A percentile compares a stretch with the other conserved stretches of the same genome.
phyloP scores from a whole-genome alignment of 225 moss, liverwort and hornwort species.

The Bryum argenteum region DNA sequence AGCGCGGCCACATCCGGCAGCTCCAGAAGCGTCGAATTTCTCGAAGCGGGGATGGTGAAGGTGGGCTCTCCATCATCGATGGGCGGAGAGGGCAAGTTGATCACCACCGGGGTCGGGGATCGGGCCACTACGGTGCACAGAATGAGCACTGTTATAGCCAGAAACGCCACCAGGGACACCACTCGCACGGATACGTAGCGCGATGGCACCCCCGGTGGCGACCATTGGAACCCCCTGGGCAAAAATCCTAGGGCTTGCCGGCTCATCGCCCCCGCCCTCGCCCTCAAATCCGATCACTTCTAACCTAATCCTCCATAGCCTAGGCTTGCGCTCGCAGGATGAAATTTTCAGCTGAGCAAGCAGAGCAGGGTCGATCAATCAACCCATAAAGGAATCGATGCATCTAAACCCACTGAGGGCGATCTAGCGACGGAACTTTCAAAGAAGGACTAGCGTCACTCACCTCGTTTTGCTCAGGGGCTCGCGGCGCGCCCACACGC shows the following conservation, averaged over 20 bases:
- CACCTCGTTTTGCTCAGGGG: slow-evolving; percentile 1
- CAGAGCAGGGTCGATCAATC: neutral
- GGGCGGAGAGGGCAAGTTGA: neutral
- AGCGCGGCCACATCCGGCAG: slow-evolving; percentile 33
- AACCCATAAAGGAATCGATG: neutral
- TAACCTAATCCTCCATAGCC: slow-evolving; percentile 18
- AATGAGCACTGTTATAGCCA: slow-evolving; percentile 27
- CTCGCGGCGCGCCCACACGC: neutral
- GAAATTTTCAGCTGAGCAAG: neutral
- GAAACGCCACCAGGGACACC: slow-evolving; percentile 28
- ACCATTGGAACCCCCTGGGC: slow-evolving; percentile 30
- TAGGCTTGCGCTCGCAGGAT: neutral
- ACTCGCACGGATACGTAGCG: slow-evolving; percentile 32
- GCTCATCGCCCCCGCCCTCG: slow-evolving; percentile 14
- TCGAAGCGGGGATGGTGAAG: slow-evolving; percentile 18
- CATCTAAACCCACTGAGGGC: neutral
- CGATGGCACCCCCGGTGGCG: slow-evolving; percentile 49
- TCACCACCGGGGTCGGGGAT: neutral
- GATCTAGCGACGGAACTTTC: neutral
- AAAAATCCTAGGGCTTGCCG: slow-evolving; percentile 20
- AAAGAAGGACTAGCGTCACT: neutral
- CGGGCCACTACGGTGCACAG: slow-evolving; percentile 5
- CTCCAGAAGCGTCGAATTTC: neutral
- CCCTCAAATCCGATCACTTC: neutral
- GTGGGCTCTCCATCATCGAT: neutral